These are phyloP conservation scores for Alternaria brassicae DNA, from an alignment of 2,329 filamentous ascomycete species.

Conservation along the genomic window DNA sequence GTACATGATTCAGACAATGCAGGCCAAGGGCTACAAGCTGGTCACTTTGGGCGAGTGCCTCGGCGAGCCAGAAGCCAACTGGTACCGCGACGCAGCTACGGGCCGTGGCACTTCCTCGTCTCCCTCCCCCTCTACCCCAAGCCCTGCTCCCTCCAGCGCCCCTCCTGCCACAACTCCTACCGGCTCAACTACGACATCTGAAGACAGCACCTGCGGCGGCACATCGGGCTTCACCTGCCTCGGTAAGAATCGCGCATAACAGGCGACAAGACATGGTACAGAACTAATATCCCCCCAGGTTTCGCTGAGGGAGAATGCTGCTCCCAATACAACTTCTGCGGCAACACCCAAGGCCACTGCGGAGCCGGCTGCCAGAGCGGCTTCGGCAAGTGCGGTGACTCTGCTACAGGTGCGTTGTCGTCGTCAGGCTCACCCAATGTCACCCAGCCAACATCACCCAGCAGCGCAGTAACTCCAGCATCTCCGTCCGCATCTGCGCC, in stretches of 20 bases:
- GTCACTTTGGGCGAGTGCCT: constrained; percentile 58
- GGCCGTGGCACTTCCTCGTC: constrained; percentile 19
- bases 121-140: too few species aligned
- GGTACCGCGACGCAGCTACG: constrained; percentile 51
- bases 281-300: constrained; percentile 8
- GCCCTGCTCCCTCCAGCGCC: constrained; percentile 14
- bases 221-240: constrained; percentile 30
- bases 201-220: constrained; percentile 31
- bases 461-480: neutral
- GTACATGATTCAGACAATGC: constrained; percentile 51
- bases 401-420: constrained; percentile 5
- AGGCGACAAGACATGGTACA: neutral
- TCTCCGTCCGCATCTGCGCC: constrained; percentile 2
- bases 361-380: constrained; percentile 35
- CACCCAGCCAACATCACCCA: too few species aligned
- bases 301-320: constrained; percentile 50
- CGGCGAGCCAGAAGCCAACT: constrained; percentile 53
- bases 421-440: neutral
- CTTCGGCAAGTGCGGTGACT: constrained; percentile 31
- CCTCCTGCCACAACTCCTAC: constrained; percentile 9
- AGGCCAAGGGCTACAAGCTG: constrained; percentile 49
- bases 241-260: neutral
- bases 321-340: constrained; percentile 49
- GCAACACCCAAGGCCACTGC: constrained; percentile 33
- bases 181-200: too few species aligned